Evolutionary conservation across 1,284 basidiomycete genomes (phyloP).

Genomic region (Testicularia cyperi): DNA sequence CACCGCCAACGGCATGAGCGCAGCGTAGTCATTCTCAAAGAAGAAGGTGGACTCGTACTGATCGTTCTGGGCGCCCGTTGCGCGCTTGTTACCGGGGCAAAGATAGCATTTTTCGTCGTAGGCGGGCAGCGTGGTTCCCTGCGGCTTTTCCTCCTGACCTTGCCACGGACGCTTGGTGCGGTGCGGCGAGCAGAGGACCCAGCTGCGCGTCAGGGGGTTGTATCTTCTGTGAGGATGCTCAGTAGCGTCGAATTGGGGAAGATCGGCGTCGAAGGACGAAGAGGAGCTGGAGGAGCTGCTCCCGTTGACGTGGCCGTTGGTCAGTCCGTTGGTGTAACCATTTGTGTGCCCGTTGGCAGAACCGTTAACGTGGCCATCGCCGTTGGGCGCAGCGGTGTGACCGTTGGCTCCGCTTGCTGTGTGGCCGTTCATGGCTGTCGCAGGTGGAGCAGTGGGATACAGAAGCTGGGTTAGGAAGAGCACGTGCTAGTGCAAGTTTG

Average conservation of each 20-base stretch:
- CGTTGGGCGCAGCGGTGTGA: too few relatives aligned
- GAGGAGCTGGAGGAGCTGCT: not conserved
- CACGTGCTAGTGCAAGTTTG: not conserved
- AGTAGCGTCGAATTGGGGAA: conserved; percentile 40
- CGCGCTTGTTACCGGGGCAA: conserved; percentile 83
- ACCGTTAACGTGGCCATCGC: conserved; percentile 1
- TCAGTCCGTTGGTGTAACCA: conserved; percentile 3
- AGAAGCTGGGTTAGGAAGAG: not conserved
- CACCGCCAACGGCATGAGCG: conserved; percentile 67
- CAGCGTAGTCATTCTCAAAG: conserved; percentile 86
- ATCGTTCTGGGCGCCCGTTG: conserved; percentile 73
- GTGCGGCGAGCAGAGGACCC: conserved; percentile 59
- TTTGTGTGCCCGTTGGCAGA: conserved; percentile 5
- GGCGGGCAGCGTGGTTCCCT: conserved; percentile 62
- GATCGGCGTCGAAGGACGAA: too few relatives aligned
- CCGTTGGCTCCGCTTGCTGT: too few relatives aligned
- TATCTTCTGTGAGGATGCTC: conserved; percentile 57
- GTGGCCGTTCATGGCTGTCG: conserved; percentile 3
- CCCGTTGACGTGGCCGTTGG: conserved; percentile 1
- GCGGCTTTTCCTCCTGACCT: conserved; percentile 51
- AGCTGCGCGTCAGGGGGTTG: conserved; percentile 52
- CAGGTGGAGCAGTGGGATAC: conserved; percentile 6
- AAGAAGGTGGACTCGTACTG: conserved; percentile 70
- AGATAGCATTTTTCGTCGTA: conserved; percentile 84
- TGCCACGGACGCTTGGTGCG: conserved; percentile 59